Evolutionary conservation across 495 filamentous ascomycete species (phyloP).

Genomic region (Neurospora sp.): DNA sequence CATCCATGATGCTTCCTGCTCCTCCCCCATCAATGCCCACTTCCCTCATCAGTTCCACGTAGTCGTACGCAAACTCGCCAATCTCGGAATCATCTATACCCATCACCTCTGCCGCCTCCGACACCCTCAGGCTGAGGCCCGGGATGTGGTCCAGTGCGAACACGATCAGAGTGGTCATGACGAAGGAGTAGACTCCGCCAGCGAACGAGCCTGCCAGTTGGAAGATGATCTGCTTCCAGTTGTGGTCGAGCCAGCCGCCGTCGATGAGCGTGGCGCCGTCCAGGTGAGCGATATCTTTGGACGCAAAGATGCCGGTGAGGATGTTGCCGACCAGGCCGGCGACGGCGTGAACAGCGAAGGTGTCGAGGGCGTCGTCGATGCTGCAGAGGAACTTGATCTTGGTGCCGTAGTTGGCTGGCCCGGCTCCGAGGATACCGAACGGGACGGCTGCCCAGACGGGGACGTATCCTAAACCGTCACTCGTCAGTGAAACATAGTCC

Average conservation of each 20-base stretch:
- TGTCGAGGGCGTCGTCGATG: conserved; percentile 87
- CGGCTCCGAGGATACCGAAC: conserved; percentile 75
- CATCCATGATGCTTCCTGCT: background rate
- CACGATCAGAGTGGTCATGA: conserved; percentile 74
- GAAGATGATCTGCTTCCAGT: conserved; percentile 83
- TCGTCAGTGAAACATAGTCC: background rate
- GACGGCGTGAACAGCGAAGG: conserved; percentile 85
- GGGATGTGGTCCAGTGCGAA: conserved; percentile 83
- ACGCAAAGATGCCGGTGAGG: conserved; percentile 82
- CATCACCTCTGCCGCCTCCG: conserved; percentile 77
- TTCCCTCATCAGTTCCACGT: conserved; percentile 85
- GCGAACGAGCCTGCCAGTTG: conserved; percentile 82
- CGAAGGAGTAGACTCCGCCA: conserved; percentile 80
- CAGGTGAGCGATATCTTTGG: conserved; percentile 85
- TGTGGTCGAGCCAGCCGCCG: conserved; percentile 86
- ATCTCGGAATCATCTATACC: conserved; percentile 95
- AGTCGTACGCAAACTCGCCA: conserved; percentile 96
- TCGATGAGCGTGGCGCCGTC: conserved; percentile 60
- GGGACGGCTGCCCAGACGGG: conserved; percentile 87
- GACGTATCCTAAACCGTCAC: conserved; percentile 51
- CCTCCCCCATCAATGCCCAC: conserved; percentile 48
- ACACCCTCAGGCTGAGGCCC: conserved; percentile 67
- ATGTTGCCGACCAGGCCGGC: conserved; percentile 87
- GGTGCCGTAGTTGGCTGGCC: conserved; percentile 87
- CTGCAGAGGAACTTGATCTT: conserved; percentile 86